Percentiles rank a stretch among this genome's conserved stretches.
These are phyloP conservation scores for Vinca minor DNA, from an alignment of 257 asterid genomes.

Conservation along the genomic window DNA sequence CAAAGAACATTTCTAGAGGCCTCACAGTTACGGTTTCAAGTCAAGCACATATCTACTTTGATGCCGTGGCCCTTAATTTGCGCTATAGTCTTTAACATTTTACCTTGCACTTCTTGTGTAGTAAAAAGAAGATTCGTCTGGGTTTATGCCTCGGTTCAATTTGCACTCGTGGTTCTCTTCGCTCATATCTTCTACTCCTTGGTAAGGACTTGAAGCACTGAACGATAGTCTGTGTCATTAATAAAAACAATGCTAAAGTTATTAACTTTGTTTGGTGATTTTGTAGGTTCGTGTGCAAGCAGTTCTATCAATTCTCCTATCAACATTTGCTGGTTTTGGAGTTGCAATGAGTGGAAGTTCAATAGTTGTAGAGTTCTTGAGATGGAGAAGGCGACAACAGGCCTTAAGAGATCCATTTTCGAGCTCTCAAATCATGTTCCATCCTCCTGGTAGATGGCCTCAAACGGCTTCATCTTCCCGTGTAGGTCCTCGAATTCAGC, in stretches of 20 bases:
- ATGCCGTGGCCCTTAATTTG: not conserved
- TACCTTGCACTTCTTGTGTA: conserved; percentile 15
- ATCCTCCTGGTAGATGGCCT: conserved; percentile 29
- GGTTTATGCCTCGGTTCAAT: conserved; percentile 68
- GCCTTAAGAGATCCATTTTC: conserved; percentile 26
- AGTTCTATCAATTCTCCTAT: conserved; percentile 54
- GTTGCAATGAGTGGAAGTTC: conserved; percentile 75
- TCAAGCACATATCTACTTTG: not conserved
- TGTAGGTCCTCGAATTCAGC: conserved; percentile 25
- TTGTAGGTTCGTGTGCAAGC: conserved; percentile 60
- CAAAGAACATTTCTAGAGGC: too few species aligned
- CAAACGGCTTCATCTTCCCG: conserved; percentile 26
- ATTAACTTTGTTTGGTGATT: not conserved
- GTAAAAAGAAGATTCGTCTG: conserved; percentile 69
- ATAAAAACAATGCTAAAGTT: too few species aligned
- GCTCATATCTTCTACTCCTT: conserved; percentile 71
- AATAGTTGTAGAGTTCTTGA: conserved; percentile 41
- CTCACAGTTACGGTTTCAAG: not conserved
- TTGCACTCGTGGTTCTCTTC: conserved; percentile 60
- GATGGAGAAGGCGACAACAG: conserved; percentile 49
- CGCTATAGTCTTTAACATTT: not conserved
- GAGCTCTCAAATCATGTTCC: conserved; percentile 19
- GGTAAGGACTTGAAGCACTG: too few species aligned
- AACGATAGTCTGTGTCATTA: too few species aligned
- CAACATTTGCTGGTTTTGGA: conserved; percentile 79